Percentiles rank a stretch among this genome's conserved stretches.
These are phyloP conservation scores for Aspergillus sclerotiicarbonarius DNA, from an alignment of 495 filamentous ascomycete genomes.

Conservation along the genomic window DNA sequence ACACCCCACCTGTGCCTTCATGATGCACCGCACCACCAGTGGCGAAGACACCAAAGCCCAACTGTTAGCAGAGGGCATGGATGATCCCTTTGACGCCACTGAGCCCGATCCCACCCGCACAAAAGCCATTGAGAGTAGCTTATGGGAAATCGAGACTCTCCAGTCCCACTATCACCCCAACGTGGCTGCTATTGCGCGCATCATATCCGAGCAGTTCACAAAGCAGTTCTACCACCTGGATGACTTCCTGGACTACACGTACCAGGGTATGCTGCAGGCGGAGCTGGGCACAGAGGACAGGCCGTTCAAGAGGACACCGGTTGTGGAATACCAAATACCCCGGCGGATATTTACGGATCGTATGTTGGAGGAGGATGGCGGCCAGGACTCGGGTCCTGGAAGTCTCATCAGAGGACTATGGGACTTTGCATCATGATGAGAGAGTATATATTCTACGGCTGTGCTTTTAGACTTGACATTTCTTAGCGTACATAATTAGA, in stretches of 20 bases:
- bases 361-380: constrained; percentile 43
- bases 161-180: constrained; percentile 97
- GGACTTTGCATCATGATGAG: constrained; percentile 32
- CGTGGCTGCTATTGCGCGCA: constrained; percentile 88
- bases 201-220: constrained; percentile 95
- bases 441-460: neutral
- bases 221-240: constrained; percentile 90
- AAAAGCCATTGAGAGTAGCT: constrained; percentile 80
- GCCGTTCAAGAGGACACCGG: constrained; percentile 78
- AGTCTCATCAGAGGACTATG: constrained; percentile 39
- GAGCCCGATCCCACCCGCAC: constrained; percentile 85
- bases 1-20: constrained; percentile 89
- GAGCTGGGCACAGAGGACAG: constrained; percentile 66
- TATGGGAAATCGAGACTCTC: constrained; percentile 91
- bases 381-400: constrained; percentile 39
- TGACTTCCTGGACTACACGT: constrained; percentile 95
- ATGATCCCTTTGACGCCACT: constrained; percentile 73
- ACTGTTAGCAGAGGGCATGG: constrained; percentile 64
- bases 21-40: constrained; percentile 79
- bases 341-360: constrained; percentile 73
- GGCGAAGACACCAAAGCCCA: constrained; percentile 53
- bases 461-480: constrained; percentile 4
- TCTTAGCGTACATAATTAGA: constrained; percentile 16
- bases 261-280: constrained; percentile 78
- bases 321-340: constrained; percentile 91